Evolutionary conservation across 768 basidiomycete species (phyloP), one percentile per base, ranked within the genome.

Genomic region (Suillus alpinus): DNA sequence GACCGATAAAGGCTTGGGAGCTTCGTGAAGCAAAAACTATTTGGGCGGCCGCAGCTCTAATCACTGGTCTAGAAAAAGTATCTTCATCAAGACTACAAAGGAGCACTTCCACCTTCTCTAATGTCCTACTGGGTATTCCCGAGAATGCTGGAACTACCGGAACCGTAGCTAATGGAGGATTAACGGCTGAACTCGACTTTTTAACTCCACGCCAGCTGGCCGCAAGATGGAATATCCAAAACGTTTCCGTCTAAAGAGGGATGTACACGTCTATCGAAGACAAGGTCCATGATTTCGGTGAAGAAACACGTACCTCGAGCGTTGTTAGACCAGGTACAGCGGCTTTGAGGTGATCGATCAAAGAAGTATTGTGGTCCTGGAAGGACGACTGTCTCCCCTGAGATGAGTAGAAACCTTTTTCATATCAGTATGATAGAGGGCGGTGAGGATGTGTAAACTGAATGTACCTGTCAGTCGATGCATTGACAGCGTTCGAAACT

Each of bases 351-450:
- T 80, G 72, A 53, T 83, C 78, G 56, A 92, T 83, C 58, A 93
- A 80, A 66, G 78, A 74, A 36, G 77, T 76, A 70, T 93, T 94
- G 68, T 83, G 78, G 73, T 93, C 91, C 39, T 84, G 84, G 68
- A 93, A 93, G 5, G 89, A 88, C 3, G 91, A 92, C 66, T 86
- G 85, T 64, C 92, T 82, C 49, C 92, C 92, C 75, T 93, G 92
- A 13, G 91, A 92, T 53, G 91, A 91, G 76, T 93, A 93, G 75
- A 92, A 92, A 69, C 91, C 92, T 63, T 20, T 59, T 57, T 50
- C 46, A 36, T 43, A 46, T 68, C 29, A 69, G 59, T 18, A 55
- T n/a, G 40, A n/a, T 51, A 44, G n/a, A 31, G 47, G 49, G 39
- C 51, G 18, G 37, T 23, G 49, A 23, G 12, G 47, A 6, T 26